Evolutionary conservation across 768 basidiomycete genomes (phyloP), one percentile per base, ranked within the genome.

Genomic region (Termitomyces bulborhizus): DNA sequence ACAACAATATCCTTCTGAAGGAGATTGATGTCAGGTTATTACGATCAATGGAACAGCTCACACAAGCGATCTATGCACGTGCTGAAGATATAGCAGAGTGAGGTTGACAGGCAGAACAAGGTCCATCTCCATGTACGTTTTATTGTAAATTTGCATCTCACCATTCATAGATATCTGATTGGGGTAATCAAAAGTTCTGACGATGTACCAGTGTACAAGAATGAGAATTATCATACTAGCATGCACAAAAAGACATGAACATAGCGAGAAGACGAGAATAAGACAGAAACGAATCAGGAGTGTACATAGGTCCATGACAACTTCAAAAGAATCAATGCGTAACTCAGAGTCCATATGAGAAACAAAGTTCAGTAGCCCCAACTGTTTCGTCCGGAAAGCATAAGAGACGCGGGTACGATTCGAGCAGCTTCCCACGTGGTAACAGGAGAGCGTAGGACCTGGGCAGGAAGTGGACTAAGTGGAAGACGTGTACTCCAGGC

Each of bases 401-500:
- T 42, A 24, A 18, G 3, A 31, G n/a, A 41, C 2, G 26, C n/a
- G 21, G 46, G 8, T 41, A 32, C 3, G 16, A 44, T 18, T 16
- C 43, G 53, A 24, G 36, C 34, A 1, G 15, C 16, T 42, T 44
- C 15, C 15, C n/a, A 24, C 15, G n/a, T 5, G n/a, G 15, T n/a
- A 31, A 6, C 24, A 18, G 31, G 21, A 15, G 24, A 7, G 36
- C n/a, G n/a, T 46, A 37, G 15, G 9, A 32, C 27, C 37, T 13
- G 32, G 4, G 42, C 39, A 15, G 47, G 36, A 3, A 36, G 24
- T 21, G 47, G 31, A 8, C 9, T 26, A 1, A 44, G 46, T 7
- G 56, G 57, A n/a, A 43, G 26, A 34, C 46, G 46, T 29, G 57
- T 45, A 58, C 68, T 71, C 74, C 74, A 75, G 12, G 65, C 65